phyloP scores from a whole-genome alignment of 495 filamentous ascomycete species.

The Amniculicola lignicola region DNA sequence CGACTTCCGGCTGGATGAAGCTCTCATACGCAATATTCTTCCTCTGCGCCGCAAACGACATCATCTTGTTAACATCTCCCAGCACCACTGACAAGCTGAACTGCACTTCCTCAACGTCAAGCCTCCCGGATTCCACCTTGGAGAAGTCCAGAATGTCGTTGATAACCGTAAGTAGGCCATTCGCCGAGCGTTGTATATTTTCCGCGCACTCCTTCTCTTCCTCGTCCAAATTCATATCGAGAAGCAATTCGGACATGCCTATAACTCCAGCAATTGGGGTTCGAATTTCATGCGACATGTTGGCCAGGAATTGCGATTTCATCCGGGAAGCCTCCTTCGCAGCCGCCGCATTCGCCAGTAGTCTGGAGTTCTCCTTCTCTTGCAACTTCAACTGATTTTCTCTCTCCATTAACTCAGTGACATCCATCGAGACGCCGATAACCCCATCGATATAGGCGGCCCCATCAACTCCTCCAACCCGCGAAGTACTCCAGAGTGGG shows the following conservation, averaged over 20 bases:
- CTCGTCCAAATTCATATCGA: conserved; percentile 61
- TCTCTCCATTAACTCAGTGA: conserved; percentile 58
- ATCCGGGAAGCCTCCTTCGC: conserved; percentile 68
- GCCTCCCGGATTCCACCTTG: conserved; percentile 73
- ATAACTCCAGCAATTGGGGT: conserved; percentile 62
- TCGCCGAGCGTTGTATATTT: conserved; percentile 77
- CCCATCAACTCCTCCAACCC: conserved; percentile 45
- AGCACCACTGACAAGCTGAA: conserved; percentile 75
- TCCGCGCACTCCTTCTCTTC: conserved; percentile 73
- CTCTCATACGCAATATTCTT: conserved; percentile 40
- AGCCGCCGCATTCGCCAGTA: conserved; percentile 62
- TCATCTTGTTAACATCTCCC: conserved; percentile 64
- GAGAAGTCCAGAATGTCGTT: conserved; percentile 89
- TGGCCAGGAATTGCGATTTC: conserved; percentile 67
- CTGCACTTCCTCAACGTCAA: conserved; percentile 73
- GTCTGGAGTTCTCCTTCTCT: conserved; percentile 58
- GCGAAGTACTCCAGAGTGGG: conserved; percentile 51
- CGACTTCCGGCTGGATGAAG: conserved; percentile 31
- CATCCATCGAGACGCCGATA: conserved; percentile 61
- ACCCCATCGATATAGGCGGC: conserved; percentile 57
- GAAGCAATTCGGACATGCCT: conserved; percentile 40
- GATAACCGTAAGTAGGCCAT: conserved; percentile 79
- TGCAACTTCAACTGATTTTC: conserved; percentile 56
- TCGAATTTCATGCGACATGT: conserved; percentile 88
- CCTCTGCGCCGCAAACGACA: conserved; percentile 46